A percentile compares a stretch with the other conserved stretches of the same genome.
Conservation (phyloP, 768 basidiomycete species). For the Mycena polygramma region DNA sequence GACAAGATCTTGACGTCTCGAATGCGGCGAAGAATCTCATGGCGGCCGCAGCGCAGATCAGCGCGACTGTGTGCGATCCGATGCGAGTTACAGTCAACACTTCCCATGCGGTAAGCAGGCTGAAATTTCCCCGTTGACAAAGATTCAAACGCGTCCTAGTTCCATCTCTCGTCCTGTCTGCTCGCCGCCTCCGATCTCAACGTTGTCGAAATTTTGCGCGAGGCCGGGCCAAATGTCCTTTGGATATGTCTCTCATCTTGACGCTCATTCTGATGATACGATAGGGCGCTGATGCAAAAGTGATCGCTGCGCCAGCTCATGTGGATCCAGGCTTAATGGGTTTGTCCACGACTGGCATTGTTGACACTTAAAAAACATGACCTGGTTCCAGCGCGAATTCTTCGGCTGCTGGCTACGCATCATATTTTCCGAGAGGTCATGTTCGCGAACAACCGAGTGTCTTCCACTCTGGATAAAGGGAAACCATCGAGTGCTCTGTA, state of each 20-base stretch:
- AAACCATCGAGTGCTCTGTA: constrained; percentile 36
- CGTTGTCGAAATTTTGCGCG: constrained; percentile 48
- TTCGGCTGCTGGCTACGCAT: constrained; percentile 49
- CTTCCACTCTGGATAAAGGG: constrained; percentile 46
- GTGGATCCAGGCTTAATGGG: too few relatives aligned
- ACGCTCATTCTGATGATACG: too few relatives aligned
- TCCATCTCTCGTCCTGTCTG: constrained; percentile 38
- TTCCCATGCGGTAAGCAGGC: too few relatives aligned
- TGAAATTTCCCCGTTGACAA: too few relatives aligned
- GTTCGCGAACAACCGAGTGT: constrained; percentile 49
- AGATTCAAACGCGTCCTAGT: constrained; percentile 28
- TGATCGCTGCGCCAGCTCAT: too few relatives aligned
- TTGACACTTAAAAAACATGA: too few relatives aligned
- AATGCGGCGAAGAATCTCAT: constrained; percentile 29
- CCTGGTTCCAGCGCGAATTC: constrained; percentile 47
- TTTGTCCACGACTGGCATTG: too few relatives aligned
- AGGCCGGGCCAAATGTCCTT: constrained; percentile 42
- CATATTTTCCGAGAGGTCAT: constrained; percentile 52
- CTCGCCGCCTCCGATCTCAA: constrained; percentile 39
- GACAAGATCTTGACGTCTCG: constrained; percentile 22
- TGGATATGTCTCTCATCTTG: too few relatives aligned
- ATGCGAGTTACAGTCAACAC: constrained; percentile 15
- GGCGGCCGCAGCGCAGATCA: constrained; percentile 38
- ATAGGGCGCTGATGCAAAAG: too few relatives aligned
- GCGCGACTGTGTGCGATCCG: constrained; percentile 34